Evolutionary conservation across 176 grass and related monocot genomes (phyloP), one percentile per base, ranked within the genome.

Genomic region (Paspalum notatum): DNA sequence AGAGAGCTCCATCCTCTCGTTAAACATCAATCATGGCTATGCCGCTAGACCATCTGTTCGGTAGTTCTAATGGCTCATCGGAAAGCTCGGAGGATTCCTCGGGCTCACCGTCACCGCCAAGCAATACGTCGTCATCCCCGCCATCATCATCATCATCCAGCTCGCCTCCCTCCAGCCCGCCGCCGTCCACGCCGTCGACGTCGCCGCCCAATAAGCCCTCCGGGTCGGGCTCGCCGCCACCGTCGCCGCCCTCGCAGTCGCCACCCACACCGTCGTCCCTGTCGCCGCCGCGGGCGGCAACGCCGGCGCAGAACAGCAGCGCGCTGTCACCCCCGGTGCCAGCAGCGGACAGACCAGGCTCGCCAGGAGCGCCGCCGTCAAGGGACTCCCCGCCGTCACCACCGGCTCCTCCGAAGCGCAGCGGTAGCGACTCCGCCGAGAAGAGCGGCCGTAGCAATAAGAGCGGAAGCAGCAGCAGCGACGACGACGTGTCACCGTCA

Each of bases 1-100:
- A 75, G 26, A 74, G 61, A 72, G 26, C 80, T 85, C 66, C 88
- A 68, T 86, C 85, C 60, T 58, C 76, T 50, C 66, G 12, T 42
- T 41, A 9, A 75, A 24, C 20, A 57, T 61, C 47, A 52, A 42
- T 50, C 32, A 79, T 79, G 76, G 83, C 49, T 2, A 45, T 69
- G 21, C 56, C 85, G 11, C 61, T 79, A 9, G 44, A 18, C n/a
- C 47, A 50, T 60, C 46, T 84, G 82, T 7, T 75, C 8, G 54
- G 9, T 22, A 55, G 46, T 47, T 0, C 27, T 56, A 39, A 71
- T 5, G 56, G 12, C 14, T 8, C 52, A 17, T 12, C 74, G 39
- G 44, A 38, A 10, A 20, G 5, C 51, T 67, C n/a, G n/a, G n/a
- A n/a, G n/a, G n/a, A n/a, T n/a, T n/a, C 85, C 32, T 66, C 37